These are phyloP conservation scores for Circinella minor DNA, from an alignment of 371 early-diverging fungal species.

Conservation along the genomic window DNA sequence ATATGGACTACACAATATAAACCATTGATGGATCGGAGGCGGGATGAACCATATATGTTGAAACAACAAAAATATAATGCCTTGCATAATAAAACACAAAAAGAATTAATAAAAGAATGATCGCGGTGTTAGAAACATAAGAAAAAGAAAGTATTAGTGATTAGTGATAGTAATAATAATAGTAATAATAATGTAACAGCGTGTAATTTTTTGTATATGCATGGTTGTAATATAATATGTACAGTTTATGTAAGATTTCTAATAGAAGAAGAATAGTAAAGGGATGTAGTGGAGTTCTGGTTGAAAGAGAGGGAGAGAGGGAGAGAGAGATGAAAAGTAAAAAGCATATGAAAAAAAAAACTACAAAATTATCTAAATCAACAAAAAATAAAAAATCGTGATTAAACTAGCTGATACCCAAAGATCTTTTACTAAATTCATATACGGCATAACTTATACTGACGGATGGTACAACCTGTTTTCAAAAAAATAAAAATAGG, in stretches of 20 bases:
- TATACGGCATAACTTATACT: constrained; percentile 69
- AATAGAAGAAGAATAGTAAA: constrained; percentile 5
- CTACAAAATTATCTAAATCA: not conserved
- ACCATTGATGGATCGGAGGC: constrained; percentile 29
- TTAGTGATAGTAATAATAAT: not conserved
- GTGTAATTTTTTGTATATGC: not conserved
- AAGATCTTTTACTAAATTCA: constrained; percentile 58
- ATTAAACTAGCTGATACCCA: constrained; percentile 18
- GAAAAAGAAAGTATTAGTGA: not conserved
- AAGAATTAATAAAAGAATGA: not conserved
- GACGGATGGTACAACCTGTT: constrained; percentile 68
- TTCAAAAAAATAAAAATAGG: not conserved
- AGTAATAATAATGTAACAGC: not conserved
- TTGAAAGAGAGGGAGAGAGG: not conserved
- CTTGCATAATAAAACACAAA: constrained; percentile 35
- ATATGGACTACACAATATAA: constrained; percentile 32
- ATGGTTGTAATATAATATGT: constrained; percentile 15
- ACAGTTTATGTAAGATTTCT: constrained; percentile 14
- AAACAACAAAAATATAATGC: constrained; percentile 42
- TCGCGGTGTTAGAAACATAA: not conserved
- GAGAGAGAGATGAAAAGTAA: no score
- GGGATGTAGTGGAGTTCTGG: not conserved
- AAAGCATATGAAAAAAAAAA: not conserved
- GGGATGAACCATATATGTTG: constrained; percentile 40
- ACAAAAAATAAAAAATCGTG: not conserved